Base-by-base conservation (phyloP, 768 basidiomycete species). In the Trametes elegans region DNA sequence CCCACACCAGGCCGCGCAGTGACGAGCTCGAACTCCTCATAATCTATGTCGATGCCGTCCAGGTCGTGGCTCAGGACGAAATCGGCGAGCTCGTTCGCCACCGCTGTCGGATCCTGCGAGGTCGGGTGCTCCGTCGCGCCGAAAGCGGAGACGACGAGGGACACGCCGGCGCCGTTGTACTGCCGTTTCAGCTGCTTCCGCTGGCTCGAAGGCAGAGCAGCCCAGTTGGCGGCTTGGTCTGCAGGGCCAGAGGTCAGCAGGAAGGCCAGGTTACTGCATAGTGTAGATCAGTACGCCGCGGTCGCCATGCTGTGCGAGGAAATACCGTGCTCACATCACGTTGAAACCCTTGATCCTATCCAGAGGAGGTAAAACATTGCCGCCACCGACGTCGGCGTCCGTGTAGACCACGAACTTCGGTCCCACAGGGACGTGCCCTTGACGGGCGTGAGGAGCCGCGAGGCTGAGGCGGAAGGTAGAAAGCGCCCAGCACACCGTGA, bases 1-100 rank as follows among this genome's bases (percentile, higher is more conserved):
- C 82, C 85, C 39, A 72, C 69, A 10, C 79, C 76, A 18, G 72
- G 71, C 54, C 83, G 70, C 53, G 84, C 75, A 0, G 84, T 82
- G 59, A 72, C 68, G 60, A 87, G 84, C 58, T 85, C 84, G 80
- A 84, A 50, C 3, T 57, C 73, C 63, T 77, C 81, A 48, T 80
- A 81, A 61, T 81, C 80, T 52, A 82, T 71, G 50, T 82, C 81
- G n/a, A 81, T 74, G 27, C 80, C 81, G 55, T 81, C 75, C 27
- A 82, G 63, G n/a, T 68, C 67, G 38, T 77, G 77, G 52, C 73
- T 44, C 16, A 69, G 71, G 40, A 81, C 79, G 69, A 71, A 80
- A 18, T 66, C 64, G n/a, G 77, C 79, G 64, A 81, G 70, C 7
- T 68, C 68, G 55, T 73, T 70, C 1, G 79, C 79, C 38, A 70